Conservation (phyloP, 2,329 filamentous ascomycete genomes). For the Sporothrix pseudoabietina region DNA sequence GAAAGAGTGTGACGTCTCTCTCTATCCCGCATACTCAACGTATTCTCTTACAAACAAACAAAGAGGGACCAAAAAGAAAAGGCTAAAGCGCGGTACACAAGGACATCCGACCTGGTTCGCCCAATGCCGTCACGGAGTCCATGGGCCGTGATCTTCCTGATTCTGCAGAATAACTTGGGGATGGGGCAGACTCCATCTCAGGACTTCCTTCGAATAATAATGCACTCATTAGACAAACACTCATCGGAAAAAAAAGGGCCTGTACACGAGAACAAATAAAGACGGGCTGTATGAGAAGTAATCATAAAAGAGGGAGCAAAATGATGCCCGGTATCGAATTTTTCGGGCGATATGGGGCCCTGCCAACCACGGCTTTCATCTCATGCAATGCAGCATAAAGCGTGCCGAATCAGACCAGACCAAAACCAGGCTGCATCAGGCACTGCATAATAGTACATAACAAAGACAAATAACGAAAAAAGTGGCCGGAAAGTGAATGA, state of each 20-base stretch:
- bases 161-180: not conserved
- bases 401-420: not conserved
- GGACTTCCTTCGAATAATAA: not conserved
- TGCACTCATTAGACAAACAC: not conserved
- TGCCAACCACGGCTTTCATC: not conserved
- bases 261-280: not conserved
- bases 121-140: constrained; percentile 6
- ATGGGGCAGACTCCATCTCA: not conserved
- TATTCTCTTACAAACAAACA: not conserved
- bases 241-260: no score
- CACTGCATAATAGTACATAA: not conserved
- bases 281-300: not conserved
- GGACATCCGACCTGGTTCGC: not conserved
- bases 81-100: constrained; percentile 19
- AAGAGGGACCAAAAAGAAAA: not conserved
- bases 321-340: constrained; percentile 29
- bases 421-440: not conserved
- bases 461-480: not conserved
- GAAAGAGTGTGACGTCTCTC: constrained; percentile 8
- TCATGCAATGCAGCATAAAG: not conserved
- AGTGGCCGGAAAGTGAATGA: not conserved
- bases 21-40: not conserved
- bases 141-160: not conserved
- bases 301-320: not conserved
- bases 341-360: constrained; percentile 17